phyloP scores from a whole-genome alignment of 176 grass and related monocot species.

The Oryza punctata region DNA sequence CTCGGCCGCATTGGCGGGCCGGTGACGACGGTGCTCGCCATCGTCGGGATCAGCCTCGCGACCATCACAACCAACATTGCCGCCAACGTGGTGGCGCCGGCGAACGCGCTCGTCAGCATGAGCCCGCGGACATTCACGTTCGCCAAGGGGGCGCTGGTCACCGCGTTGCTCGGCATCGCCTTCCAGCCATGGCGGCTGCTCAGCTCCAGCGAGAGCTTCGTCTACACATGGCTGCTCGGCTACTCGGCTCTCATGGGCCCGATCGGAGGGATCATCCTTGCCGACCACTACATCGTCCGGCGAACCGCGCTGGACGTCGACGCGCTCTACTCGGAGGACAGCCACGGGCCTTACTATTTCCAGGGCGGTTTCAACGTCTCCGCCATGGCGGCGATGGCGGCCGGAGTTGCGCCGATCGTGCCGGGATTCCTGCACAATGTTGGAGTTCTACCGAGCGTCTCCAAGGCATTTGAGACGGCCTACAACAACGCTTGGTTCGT shows the following conservation, averaged over 20 bases:
- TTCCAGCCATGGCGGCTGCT: constrained; percentile 93
- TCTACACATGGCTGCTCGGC: constrained; percentile 90
- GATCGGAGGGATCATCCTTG: constrained; percentile 74
- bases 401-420: constrained; percentile 66
- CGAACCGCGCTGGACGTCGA: constrained; percentile 60
- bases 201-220: constrained; percentile 92
- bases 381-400: constrained; percentile 61
- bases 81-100: constrained; percentile 88
- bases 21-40: constrained; percentile 63
- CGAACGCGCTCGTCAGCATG: constrained; percentile 81
- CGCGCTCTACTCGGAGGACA: constrained; percentile 68
- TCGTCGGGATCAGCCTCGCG: constrained; percentile 93
- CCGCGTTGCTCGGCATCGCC: constrained; percentile 76
- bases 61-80: constrained; percentile 94
- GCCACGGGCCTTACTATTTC: constrained; percentile 64
- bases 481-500: constrained; percentile 95
- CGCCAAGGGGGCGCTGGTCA: constrained; percentile 71
- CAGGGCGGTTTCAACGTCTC: constrained; percentile 66
- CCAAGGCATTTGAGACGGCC: constrained; percentile 39
- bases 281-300: constrained; percentile 84
- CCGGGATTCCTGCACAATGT: constrained; percentile 75
- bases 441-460: constrained; percentile 53
- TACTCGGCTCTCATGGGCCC: constrained; percentile 91
- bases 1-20: constrained; percentile 76
- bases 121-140: constrained; percentile 81